phyloP scores from a whole-genome alignment of 345 rosid species.

The Cochlearia excelsa region DNA sequence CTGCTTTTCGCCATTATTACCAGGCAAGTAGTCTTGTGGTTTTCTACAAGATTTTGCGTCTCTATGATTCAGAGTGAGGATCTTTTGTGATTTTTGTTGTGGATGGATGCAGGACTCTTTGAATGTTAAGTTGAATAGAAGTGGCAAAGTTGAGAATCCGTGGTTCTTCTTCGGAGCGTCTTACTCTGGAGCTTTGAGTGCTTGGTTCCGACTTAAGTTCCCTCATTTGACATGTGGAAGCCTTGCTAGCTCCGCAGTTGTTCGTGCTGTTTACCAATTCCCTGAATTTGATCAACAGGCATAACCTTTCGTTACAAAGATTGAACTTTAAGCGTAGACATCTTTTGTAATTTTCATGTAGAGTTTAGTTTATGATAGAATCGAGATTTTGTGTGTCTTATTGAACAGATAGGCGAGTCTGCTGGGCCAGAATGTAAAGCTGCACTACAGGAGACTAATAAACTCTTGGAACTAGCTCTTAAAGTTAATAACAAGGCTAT shows the following conservation, averaged over 20 bases:
- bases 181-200: conserved; percentile 93
- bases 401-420: conserved; percentile 70
- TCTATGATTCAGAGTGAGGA: background rate
- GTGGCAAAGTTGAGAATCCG: conserved; percentile 51
- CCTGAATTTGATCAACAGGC: conserved; percentile 87
- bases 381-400: conserved; percentile 6
- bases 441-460: conserved; percentile 64
- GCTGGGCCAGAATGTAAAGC: conserved; percentile 93
- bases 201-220: conserved; percentile 93
- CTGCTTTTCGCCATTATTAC: conserved; percentile 74
- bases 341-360: background rate
- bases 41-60: background rate
- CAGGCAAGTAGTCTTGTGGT: conserved; percentile 49
- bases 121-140: conserved; percentile 57
- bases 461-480: conserved; percentile 63
- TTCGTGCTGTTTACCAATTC: conserved; percentile 74
- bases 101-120: conserved; percentile 51
- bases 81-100: conserved; percentile 3
- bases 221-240: conserved; percentile 97
- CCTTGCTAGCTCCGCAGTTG: conserved; percentile 97
- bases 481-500: conserved; percentile 53
- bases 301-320: background rate
- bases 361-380: conserved; percentile 2
- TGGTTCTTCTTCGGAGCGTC: conserved; percentile 91
- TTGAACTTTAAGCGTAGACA: background rate